phyloP scores from a whole-genome alignment of 257 asterid species.

The Marsdenia floribunda region DNA sequence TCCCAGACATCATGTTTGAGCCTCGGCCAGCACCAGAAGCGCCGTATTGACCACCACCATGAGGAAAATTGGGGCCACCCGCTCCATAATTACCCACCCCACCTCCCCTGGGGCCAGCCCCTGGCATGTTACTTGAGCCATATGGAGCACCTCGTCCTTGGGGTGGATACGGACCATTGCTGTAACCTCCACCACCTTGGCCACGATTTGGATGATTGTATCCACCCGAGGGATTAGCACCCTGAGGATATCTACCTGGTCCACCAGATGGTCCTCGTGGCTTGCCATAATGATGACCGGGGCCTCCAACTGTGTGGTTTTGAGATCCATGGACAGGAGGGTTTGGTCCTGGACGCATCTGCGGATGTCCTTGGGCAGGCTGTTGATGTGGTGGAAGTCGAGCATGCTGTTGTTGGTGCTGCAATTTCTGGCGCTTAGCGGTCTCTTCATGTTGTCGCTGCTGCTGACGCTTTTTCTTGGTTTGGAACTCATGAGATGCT shows the following conservation, averaged over 20 bases:
- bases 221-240: constrained; percentile 71
- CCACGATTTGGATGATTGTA: constrained; percentile 71
- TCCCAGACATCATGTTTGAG: constrained; percentile 57
- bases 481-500: constrained; percentile 86
- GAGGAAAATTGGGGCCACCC: constrained; percentile 73
- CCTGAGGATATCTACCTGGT: constrained; percentile 67
- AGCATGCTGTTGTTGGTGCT: constrained; percentile 58
- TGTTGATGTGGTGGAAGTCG: constrained; percentile 71
- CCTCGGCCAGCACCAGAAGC: constrained; percentile 80
- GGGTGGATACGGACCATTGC: constrained; percentile 66
- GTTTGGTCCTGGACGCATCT: constrained; percentile 62
- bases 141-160: constrained; percentile 77
- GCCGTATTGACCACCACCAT: constrained; percentile 63
- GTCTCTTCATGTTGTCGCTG: constrained; percentile 72
- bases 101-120: constrained; percentile 63
- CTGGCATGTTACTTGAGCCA: constrained; percentile 48
- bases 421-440: constrained; percentile 67
- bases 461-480: constrained; percentile 89
- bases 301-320: constrained; percentile 58
- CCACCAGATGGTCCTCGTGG: constrained; percentile 78
- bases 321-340: constrained; percentile 44
- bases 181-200: constrained; percentile 68
- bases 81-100: constrained; percentile 52
- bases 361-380: constrained; percentile 59
- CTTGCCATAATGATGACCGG: constrained; percentile 63